These are phyloP conservation scores for Geotrichum macrosporum DNA, from an alignment of 1,139 yeast species.

Conservation along the genomic window DNA sequence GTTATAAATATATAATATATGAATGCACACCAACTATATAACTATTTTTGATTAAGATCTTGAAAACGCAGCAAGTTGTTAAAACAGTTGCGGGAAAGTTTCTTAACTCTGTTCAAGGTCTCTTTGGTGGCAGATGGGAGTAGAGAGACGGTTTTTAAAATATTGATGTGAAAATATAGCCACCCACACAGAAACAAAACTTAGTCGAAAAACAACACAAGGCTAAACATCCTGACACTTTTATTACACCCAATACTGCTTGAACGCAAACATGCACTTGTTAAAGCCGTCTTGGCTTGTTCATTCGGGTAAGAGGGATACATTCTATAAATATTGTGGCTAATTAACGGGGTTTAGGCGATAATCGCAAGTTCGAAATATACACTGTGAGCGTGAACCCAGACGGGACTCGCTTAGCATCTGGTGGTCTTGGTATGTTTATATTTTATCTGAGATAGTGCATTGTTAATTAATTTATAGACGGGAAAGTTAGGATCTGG, in stretches of 20 bases:
- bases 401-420: slow-evolving; percentile 80
- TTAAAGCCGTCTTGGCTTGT: slow-evolving; percentile 20
- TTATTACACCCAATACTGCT: background rate
- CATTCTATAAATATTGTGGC: background rate
- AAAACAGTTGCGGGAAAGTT: too few species aligned
- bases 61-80: background rate
- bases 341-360: slow-evolving; percentile 47
- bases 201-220: background rate
- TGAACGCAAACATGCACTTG: slow-evolving; percentile 11
- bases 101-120: too few species aligned
- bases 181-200: background rate
- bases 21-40: too few species aligned
- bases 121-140: slow-evolving; percentile 6
- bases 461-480: slow-evolving; percentile 35
- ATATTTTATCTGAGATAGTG: background rate
- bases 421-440: slow-evolving; percentile 69
- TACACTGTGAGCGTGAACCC: slow-evolving; percentile 77
- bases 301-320: slow-evolving; percentile 13
- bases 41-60: too few species aligned
- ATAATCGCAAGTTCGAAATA: slow-evolving; percentile 73
- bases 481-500: slow-evolving; percentile 93
- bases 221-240: background rate
- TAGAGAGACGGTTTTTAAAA: too few species aligned
- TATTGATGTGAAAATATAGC: too few species aligned
- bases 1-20: too few species aligned